Percentiles rank a stretch among this genome's conserved stretches.
Conservation (phyloP, 169 alveolate genomes). For the Plasmodium fragile region DNA sequence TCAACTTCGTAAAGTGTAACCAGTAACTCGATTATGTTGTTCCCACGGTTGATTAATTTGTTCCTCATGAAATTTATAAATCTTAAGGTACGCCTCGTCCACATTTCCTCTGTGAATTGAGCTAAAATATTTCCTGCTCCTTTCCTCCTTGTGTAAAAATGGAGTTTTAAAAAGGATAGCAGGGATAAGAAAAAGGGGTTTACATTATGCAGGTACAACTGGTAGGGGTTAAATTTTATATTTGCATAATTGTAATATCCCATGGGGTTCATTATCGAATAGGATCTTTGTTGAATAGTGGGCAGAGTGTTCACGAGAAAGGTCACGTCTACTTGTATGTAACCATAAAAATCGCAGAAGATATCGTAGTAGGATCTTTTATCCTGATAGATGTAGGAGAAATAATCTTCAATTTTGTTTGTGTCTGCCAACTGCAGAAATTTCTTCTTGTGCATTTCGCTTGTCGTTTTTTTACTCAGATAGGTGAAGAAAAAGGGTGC, state of each 20-base stretch:
- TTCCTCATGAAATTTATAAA: neutral
- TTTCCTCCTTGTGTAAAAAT: neutral
- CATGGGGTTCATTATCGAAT: slow-evolving; percentile 43
- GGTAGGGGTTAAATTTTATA: slow-evolving; percentile 15
- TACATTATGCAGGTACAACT: slow-evolving; percentile 4
- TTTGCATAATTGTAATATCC: neutral
- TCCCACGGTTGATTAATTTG: neutral
- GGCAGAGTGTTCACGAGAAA: slow-evolving; percentile 71
- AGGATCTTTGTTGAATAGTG: slow-evolving; percentile 29
- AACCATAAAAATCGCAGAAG: slow-evolving; percentile 43
- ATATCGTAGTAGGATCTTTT: slow-evolving; percentile 69
- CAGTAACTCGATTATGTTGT: slow-evolving; percentile 42
- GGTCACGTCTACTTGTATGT: slow-evolving; percentile 25
- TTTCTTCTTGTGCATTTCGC: slow-evolving; percentile 59
- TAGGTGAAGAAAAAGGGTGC: slow-evolving; percentile 58
- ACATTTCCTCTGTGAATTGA: neutral
- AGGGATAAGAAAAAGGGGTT: slow-evolving; percentile 1
- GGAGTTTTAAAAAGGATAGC: neutral
- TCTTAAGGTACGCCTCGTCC: neutral
- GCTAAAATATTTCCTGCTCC: slow-evolving; percentile 5
- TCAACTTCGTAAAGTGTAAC: slow-evolving; percentile 39
- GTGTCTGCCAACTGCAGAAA: slow-evolving; percentile 51
- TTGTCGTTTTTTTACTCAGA: slow-evolving; percentile 39
- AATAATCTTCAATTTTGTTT: slow-evolving; percentile 45
- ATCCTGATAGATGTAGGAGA: slow-evolving; percentile 43